Evolutionary conservation across 768 basidiomycete species (phyloP), one percentile per base, ranked within the genome.

Genomic region (Russula sp.): DNA sequence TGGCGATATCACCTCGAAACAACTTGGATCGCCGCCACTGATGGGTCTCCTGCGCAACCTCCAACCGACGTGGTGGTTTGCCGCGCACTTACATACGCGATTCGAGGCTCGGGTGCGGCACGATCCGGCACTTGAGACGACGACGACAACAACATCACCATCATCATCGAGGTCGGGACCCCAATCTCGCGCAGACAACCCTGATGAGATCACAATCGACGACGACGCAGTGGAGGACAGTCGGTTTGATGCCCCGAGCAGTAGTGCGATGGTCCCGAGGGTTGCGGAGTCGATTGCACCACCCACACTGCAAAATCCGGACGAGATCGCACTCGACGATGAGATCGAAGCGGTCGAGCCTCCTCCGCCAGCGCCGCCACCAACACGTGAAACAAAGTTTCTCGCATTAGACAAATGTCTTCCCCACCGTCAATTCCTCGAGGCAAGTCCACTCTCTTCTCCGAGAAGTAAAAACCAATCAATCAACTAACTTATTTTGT

Each of bases 371-470:
- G 10, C 26, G 7, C 49, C 26, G 28, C 74, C 73, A 2, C 76
- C 71, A 20, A 71, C 63, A 26, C 65, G 34, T 32, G 74, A 80
- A 64, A 98, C 95, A 0, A 83, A 79, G 48, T 98, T 98, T 75
- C 75, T 98, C 18, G 94, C 94, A 5, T 78, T 98, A 4, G 93
- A 95, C 75, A 98, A 98, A 74, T 96, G 94, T 66, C 66, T 63
- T 14, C 77, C 78, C 0, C 79, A 77, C 8, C 83, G 89, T 58
- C 81, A 87, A 52, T 96, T 91, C 73, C 79, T 97, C 20, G 92
- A 96, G 81, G 92, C 90, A 65, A 46, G 73, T 40, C 30, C 13
- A 32, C 16, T 16, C 30, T 6, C 7, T 1, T 14, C 13, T 20
- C 26, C 8, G 4, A 22, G 32, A 44, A 34, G 3, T 0, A n/a